Conservation (phyloP, 2,329 filamentous ascomycete genomes). For the Aspergillaceae sp. region DNA sequence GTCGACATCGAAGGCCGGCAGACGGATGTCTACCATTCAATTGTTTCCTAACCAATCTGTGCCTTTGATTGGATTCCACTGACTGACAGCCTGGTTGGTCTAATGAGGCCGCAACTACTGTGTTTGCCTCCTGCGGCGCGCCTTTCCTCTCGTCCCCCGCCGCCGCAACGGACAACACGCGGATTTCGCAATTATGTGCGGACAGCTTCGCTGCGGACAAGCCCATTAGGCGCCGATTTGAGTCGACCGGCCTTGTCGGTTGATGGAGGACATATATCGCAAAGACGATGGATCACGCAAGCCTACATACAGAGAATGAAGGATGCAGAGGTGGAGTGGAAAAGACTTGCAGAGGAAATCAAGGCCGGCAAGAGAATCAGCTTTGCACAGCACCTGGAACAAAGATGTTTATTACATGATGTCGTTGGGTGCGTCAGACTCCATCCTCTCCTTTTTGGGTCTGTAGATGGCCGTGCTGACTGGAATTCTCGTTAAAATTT, state of each 20-base stretch:
- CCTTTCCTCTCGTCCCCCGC: slow-evolving; percentile 8
- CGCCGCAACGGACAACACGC: slow-evolving; percentile 3
- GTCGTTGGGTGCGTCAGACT: slow-evolving; percentile 35
- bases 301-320: slow-evolving; percentile 28
- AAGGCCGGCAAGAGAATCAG: slow-evolving; percentile 35
- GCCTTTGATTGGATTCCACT: too few species aligned
- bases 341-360: slow-evolving; percentile 33
- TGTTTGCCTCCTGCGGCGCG: slow-evolving; percentile 16
- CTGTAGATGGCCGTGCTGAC: neutral
- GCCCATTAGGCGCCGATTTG: slow-evolving; percentile 5
- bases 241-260: slow-evolving; percentile 8
- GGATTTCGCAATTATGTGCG: slow-evolving; percentile 18
- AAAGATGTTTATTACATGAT: slow-evolving; percentile 39
- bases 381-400: slow-evolving; percentile 38
- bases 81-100: slow-evolving; percentile 2
- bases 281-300: slow-evolving; percentile 32
- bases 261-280: slow-evolving; percentile 4
- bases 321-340: slow-evolving; percentile 36
- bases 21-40: neutral
- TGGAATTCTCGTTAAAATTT: slow-evolving; percentile 4
- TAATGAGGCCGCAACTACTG: slow-evolving; percentile 19
- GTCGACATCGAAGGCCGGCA: neutral
- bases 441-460: too few species aligned
- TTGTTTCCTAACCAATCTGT: too few species aligned
- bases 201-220: slow-evolving; percentile 12